phyloP scores from a whole-genome alignment of 2,329 filamentous ascomycete species.

The Capronia americana region DNA sequence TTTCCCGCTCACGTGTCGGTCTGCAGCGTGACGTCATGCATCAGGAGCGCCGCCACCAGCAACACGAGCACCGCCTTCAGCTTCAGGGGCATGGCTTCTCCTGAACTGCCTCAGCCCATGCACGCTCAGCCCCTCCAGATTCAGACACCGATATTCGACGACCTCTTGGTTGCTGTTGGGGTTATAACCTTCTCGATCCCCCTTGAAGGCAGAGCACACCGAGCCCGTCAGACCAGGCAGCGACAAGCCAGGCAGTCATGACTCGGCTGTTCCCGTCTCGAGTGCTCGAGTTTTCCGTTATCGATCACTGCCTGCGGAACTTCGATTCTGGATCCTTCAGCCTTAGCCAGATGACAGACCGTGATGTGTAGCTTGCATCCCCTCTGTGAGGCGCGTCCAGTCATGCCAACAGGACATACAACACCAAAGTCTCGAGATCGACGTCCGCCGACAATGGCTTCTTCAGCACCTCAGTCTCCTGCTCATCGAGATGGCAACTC shows the following conservation, averaged over 20 bases:
- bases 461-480: slow-evolving; percentile 32
- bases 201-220: not conserved
- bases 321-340: slow-evolving; percentile 4
- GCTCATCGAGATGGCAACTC: slow-evolving; percentile 22
- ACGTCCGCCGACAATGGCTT: slow-evolving; percentile 24
- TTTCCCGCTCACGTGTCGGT: not conserved
- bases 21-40: slow-evolving; percentile 11
- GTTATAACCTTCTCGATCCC: not conserved
- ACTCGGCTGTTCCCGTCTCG: slow-evolving; percentile 9
- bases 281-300: slow-evolving; percentile 9
- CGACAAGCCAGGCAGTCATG: slow-evolving; percentile 14
- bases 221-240: slow-evolving; percentile 1
- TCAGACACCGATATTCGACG: not conserved
- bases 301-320: not conserved
- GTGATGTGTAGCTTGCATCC: not conserved
- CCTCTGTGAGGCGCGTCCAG: not conserved
- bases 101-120: slow-evolving; percentile 11
- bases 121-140: slow-evolving; percentile 8
- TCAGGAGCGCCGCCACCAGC: not conserved
- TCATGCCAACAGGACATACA: not conserved
- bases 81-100: not conserved
- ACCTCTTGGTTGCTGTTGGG: not conserved
- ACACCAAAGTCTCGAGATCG: not conserved
- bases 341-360: slow-evolving; percentile 14
- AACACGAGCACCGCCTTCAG: slow-evolving; percentile 15